Conservation (phyloP, 495 filamentous ascomycete genomes). For the Podospora fimiseda region DNA sequence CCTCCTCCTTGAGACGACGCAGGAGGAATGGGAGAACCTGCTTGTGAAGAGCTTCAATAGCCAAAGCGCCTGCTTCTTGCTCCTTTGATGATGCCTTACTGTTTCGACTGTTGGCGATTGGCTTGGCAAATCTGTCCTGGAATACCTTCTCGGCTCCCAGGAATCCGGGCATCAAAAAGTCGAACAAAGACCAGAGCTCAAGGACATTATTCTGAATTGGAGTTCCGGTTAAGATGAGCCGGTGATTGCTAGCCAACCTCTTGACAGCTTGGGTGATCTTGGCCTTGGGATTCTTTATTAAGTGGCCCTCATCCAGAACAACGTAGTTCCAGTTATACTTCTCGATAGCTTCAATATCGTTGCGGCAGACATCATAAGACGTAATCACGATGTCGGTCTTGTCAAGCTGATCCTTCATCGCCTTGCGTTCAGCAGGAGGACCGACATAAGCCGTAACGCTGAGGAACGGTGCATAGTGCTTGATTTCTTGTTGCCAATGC, state of each 20-base stretch:
- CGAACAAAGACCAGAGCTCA: conserved; percentile 96
- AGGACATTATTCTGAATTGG: conserved; percentile 96
- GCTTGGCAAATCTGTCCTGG: conserved; percentile 93
- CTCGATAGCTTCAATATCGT: conserved; percentile 79
- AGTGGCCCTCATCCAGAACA: conserved; percentile 92
- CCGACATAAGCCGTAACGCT: conserved; percentile 84
- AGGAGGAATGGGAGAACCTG: conserved; percentile 96
- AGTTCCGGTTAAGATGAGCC: conserved; percentile 91
- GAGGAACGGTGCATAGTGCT: conserved; percentile 89
- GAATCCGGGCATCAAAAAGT: conserved; percentile 99
- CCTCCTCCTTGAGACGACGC: conserved; percentile 94
- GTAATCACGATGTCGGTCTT: conserved; percentile 89
- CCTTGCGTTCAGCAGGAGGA: conserved; percentile 68
- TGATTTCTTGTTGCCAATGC: conserved; percentile 97
- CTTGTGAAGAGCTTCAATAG: conserved; percentile 95
- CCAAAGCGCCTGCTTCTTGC: conserved; percentile 92
- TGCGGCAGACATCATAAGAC: conserved; percentile 94
- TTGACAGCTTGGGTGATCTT: conserved; percentile 92
- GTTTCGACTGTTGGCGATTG: conserved; percentile 89
- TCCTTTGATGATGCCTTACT: conserved; percentile 97
- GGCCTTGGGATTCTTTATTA: conserved; percentile 96
- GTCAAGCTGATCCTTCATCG: conserved; percentile 58
- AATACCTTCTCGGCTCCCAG: conserved; percentile 98
- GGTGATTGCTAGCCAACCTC: conserved; percentile 79
- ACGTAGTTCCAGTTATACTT: conserved; percentile 93